These are phyloP conservation scores for Lojkania enalia DNA, from an alignment of 2,329 filamentous ascomycete genomes.

Conservation along the genomic window DNA sequence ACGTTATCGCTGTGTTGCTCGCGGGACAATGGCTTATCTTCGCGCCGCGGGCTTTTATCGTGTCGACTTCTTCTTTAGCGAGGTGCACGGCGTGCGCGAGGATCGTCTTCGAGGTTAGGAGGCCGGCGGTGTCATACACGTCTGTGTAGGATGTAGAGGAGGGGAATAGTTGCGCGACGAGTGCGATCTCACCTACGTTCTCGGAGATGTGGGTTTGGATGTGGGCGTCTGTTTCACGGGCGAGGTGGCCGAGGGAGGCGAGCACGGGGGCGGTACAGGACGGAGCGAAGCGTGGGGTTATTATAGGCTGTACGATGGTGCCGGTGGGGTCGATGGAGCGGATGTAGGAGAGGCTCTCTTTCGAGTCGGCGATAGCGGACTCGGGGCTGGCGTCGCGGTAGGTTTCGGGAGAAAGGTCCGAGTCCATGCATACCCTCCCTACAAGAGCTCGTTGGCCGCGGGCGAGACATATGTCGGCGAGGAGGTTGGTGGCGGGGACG, in stretches of 20 bases:
- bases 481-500: slow-evolving; percentile 84
- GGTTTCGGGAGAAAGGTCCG: slow-evolving; percentile 68
- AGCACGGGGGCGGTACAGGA: slow-evolving; percentile 62
- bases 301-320: slow-evolving; percentile 72
- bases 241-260: slow-evolving; percentile 64
- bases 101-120: slow-evolving; percentile 74
- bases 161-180: slow-evolving; percentile 74
- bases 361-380: slow-evolving; percentile 58
- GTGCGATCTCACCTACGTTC: slow-evolving; percentile 71
- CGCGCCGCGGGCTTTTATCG: slow-evolving; percentile 64
- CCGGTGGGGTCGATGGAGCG: slow-evolving; percentile 64
- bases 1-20: slow-evolving; percentile 81
- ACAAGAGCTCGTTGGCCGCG: slow-evolving; percentile 87
- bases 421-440: slow-evolving; percentile 94
- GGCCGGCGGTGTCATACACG: slow-evolving; percentile 74
- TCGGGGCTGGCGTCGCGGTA: slow-evolving; percentile 75
- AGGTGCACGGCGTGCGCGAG: slow-evolving; percentile 86
- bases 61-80: slow-evolving; percentile 63
- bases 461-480: slow-evolving; percentile 78
- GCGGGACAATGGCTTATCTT: slow-evolving; percentile 86
- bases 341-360: slow-evolving; percentile 61
- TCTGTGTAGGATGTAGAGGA: slow-evolving; percentile 65
- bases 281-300: slow-evolving; percentile 71
- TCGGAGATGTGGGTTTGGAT: slow-evolving; percentile 92
- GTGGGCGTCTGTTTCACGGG: slow-evolving; percentile 64